Evolutionary conservation across 176 grass and related monocot species (phyloP).

Genomic region (maize (Zea mays)): DNA sequence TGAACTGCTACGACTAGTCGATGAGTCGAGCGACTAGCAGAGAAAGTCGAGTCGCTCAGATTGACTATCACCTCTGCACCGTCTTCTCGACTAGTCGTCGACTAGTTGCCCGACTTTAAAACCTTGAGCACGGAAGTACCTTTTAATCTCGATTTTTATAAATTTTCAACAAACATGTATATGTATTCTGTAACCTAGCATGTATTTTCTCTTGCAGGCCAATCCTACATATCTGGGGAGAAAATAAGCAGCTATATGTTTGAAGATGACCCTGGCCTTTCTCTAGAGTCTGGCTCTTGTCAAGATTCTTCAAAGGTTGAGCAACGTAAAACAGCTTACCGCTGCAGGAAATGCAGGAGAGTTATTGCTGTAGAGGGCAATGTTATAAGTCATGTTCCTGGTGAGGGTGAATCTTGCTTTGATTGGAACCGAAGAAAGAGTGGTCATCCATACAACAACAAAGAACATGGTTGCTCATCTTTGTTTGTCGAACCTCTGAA

Average conservation of each 20-base stretch:
- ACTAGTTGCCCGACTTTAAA: too few species aligned
- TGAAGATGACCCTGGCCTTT: constrained; percentile 73
- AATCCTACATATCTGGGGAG: constrained; percentile 72
- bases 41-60: too few species aligned
- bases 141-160: not conserved
- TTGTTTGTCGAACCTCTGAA: constrained; percentile 90
- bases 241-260: constrained; percentile 70
- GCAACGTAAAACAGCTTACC: constrained; percentile 55
- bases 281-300: constrained; percentile 34
- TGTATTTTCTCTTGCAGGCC: constrained; percentile 38
- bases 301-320: constrained; percentile 28
- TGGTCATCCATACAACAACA: constrained; percentile 34
- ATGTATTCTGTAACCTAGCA: not conserved
- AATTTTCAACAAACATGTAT: not conserved
- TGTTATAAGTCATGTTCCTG: constrained; percentile 68
- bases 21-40: too few species aligned
- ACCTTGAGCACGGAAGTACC: not conserved
- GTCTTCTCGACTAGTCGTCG: too few species aligned
- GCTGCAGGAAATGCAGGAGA: constrained; percentile 91
- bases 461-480: constrained; percentile 77
- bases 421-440: constrained; percentile 66
- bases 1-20: too few species aligned
- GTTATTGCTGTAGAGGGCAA: constrained; percentile 68
- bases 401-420: constrained; percentile 78
- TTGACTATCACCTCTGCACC: too few species aligned